A percentile compares a stretch with the other conserved stretches of the same genome.
Conservation (phyloP, 345 rosid genomes). For the Salix suchowensis region DNA sequence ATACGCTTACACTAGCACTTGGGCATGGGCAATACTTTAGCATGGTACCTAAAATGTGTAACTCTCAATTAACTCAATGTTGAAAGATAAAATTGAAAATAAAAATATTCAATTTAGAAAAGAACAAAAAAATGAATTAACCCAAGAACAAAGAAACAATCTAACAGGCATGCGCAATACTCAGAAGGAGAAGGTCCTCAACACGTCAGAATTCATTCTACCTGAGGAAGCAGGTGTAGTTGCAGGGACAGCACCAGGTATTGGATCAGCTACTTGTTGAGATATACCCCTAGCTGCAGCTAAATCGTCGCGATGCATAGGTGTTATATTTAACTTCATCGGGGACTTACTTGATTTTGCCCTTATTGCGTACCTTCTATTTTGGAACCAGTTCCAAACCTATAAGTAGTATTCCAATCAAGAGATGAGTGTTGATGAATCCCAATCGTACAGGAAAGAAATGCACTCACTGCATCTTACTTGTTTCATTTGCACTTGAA, state of each 20-base stretch:
- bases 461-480: constrained; percentile 37
- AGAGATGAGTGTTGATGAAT: constrained; percentile 4
- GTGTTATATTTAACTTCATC: constrained; percentile 68
- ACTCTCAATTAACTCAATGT: no score
- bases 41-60: no score
- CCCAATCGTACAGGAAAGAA: neutral
- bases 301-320: constrained; percentile 60
- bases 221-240: constrained; percentile 56
- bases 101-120: no score
- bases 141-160: neutral
- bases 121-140: no score
- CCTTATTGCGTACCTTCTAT: constrained; percentile 88
- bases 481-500: constrained; percentile 88
- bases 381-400: constrained; percentile 99
- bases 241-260: constrained; percentile 28
- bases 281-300: constrained; percentile 52
- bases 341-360: constrained; percentile 78
- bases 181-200: constrained; percentile 6
- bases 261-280: constrained; percentile 53
- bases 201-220: constrained; percentile 19
- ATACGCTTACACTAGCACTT: neutral
- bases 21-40: neutral
- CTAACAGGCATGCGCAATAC: neutral
- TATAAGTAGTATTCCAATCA: constrained; percentile 20
- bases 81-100: no score